Percentiles rank a stretch among this genome's conserved stretches.
Evolutionary conservation across 1,284 basidiomycete species (phyloP).

Genomic region (Microbotryum silenes-acaulis): DNA sequence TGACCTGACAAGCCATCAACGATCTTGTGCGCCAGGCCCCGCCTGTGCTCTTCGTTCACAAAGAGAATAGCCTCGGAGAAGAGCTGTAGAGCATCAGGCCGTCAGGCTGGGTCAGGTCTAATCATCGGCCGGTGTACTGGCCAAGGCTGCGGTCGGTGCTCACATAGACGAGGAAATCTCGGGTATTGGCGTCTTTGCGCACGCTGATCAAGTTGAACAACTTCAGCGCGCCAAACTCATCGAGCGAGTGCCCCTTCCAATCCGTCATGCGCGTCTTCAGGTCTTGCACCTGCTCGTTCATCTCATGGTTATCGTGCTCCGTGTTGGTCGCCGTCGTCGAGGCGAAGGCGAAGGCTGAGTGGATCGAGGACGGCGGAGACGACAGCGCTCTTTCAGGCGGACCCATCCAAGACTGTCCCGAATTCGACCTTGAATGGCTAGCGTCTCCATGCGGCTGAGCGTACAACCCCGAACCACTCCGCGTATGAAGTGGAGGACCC

Average conservation of each 20-base stretch:
- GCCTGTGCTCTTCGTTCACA: conserved; percentile 86
- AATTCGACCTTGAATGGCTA: not conserved
- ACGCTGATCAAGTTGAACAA: conserved; percentile 88
- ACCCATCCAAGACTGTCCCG: too few relatives aligned
- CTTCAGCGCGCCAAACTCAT: conserved; percentile 68
- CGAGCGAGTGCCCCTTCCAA: conserved; percentile 86
- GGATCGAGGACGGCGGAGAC: conserved; percentile 13
- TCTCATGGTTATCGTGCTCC: conserved; percentile 38
- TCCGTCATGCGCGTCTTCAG: conserved; percentile 78
- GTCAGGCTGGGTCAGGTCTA: not conserved
- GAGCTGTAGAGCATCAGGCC: conserved; percentile 75
- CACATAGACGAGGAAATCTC: conserved; percentile 31
- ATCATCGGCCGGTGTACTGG: not conserved
- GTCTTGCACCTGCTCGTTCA: conserved; percentile 73
- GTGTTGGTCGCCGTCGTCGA: conserved; percentile 1
- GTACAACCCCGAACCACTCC: too few relatives aligned
- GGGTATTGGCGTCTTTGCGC: conserved; percentile 71
- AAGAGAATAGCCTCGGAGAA: conserved; percentile 96
- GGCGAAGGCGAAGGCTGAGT: conserved; percentile 22
- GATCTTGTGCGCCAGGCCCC: conserved; percentile 58
- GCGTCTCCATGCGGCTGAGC: too few relatives aligned
- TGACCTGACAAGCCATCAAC: conserved; percentile 47
- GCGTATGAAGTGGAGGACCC: too few relatives aligned
- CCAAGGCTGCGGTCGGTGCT: not conserved
- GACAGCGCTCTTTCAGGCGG: conserved; percentile 3